A percentile compares a stretch with the other conserved stretches of the same genome.
These are phyloP conservation scores for Scheffersomyces insectosa DNA, from an alignment of 1,139 yeast genomes.

Conservation along the genomic window DNA sequence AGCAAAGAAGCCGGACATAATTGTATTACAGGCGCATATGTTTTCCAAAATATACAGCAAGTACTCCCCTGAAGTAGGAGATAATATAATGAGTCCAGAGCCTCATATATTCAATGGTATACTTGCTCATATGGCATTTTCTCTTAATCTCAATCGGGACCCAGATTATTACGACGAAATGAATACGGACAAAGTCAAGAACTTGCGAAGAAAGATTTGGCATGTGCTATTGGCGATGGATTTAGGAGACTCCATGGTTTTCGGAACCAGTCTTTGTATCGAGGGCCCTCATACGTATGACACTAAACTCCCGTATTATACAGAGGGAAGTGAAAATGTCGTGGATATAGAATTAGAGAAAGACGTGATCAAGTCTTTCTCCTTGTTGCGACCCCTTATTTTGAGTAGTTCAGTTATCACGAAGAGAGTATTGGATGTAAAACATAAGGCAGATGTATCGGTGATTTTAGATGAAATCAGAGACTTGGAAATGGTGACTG, in stretches of 20 bases:
- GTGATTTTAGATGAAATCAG: constrained; percentile 10
- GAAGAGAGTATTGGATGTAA: constrained; percentile 10
- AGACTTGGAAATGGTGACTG: constrained; percentile 12
- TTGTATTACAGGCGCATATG: constrained; percentile 18
- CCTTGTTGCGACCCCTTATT: constrained; percentile 10
- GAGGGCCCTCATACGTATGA: constrained; percentile 20
- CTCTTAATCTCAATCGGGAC: constrained; percentile 14
- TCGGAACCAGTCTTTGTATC: constrained; percentile 17
- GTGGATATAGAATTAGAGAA: constrained; percentile 19
- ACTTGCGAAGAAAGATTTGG: constrained; percentile 26
- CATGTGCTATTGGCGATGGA: constrained; percentile 23
- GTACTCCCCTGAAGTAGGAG: constrained; percentile 35
- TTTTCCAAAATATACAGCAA: constrained; percentile 24
- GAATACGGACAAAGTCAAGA: constrained; percentile 10
- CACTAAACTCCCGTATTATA: constrained; percentile 21
- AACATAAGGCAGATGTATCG: constrained; percentile 10
- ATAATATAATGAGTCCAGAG: constrained; percentile 11
- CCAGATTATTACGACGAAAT: constrained; percentile 11
- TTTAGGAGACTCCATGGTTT: constrained; percentile 11
- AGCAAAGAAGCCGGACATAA: constrained; percentile 12
- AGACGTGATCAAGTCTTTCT: constrained; percentile 15
- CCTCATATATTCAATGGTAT: constrained; percentile 11
- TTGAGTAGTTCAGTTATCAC: constrained; percentile 3
- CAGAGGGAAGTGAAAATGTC: constrained; percentile 18
- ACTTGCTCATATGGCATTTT: constrained; percentile 14